phyloP scores from a whole-genome alignment of 2,329 filamentous ascomycete species.

The Hypoxylon sp. region DNA sequence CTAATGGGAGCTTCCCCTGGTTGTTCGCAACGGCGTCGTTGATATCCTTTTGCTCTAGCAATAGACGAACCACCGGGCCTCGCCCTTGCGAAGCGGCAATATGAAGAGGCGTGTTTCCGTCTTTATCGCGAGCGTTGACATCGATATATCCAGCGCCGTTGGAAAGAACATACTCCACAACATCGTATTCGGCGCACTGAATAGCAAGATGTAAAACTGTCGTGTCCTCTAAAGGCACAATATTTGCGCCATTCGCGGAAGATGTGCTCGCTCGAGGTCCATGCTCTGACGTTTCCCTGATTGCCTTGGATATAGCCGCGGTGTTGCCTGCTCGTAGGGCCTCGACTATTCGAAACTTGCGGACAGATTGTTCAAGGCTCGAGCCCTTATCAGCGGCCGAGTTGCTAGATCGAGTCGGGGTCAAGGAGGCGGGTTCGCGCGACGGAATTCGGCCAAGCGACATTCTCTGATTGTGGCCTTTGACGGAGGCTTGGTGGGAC shows the following conservation, averaged over 20 bases:
- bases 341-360: conserved; percentile 95
- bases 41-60: conserved; percentile 85
- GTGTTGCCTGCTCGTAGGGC: conserved; percentile 91
- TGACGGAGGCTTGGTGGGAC: conserved; percentile 54
- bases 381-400: conserved; percentile 57
- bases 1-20: conserved; percentile 85
- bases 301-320: conserved; percentile 86
- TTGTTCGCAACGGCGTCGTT: conserved; percentile 91
- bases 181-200: conserved; percentile 91
- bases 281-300: conserved; percentile 73
- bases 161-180: conserved; percentile 94
- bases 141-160: conserved; percentile 77
- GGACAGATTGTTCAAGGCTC: conserved; percentile 91
- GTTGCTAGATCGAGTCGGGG: conserved; percentile 41
- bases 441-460: conserved; percentile 61
- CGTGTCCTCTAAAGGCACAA: conserved; percentile 77
- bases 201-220: conserved; percentile 93
- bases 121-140: conserved; percentile 89
- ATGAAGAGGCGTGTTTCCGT: conserved; percentile 94
- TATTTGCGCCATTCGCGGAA: conserved; percentile 60
- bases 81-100: conserved; percentile 87
- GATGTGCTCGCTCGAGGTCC: conserved; percentile 69
- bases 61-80: conserved; percentile 80
- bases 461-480: conserved; percentile 61
- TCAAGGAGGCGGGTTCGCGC: conserved; percentile 43